Base-by-base conservation (phyloP, 2,329 filamentous ascomycete species). In the Chlorencoelia australis region DNA sequence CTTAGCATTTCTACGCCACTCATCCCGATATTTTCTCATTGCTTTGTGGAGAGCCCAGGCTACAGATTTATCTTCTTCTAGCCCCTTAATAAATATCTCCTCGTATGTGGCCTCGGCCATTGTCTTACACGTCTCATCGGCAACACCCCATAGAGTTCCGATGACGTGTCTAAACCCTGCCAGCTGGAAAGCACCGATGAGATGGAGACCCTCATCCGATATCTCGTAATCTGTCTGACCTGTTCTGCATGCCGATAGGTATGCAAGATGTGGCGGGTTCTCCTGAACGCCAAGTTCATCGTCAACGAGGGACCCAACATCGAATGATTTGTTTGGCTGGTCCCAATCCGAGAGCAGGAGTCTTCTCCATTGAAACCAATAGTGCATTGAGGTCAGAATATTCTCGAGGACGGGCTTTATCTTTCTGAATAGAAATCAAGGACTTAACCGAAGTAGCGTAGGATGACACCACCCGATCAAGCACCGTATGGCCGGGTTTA, bases 161-260 rank as follows among this genome's bases (percentile, higher is more conserved):
- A 67, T 45, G 4, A 66, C 61, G 39, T 64, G 59, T 0, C 47
- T 53, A 35, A 64, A 64, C 1, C 61, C 60, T 0, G 57, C 59
- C 2, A 64, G 43, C 43, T 66, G 60, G 35, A 40, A 66, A 0
- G 56, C 58, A 28, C 49, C 58, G 5, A 54, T 45, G 0, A 67
- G 44, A 38, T 66, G 59, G 5, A 66, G 51, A 1, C 40, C 42
- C 36, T 67, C 62, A 22, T 67, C 63, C 0, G 50, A 5, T 3
- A 59, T 39, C 1, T 30, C 35, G 0, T 49, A 39, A 4, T 45
- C 33, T 6, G 43, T 40, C 11, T 43, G 24, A 0, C 55, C 54
- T 0, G 61, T 62, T 1, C 40, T 46, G 32, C 60, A 64, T 0
- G 60, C 59, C 3, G 60, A 64, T 4, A 64, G 56, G 28, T 59